phyloP scores from a whole-genome alignment of 2,329 filamentous ascomycete genomes.

The Arthrobotrys iridis region DNA sequence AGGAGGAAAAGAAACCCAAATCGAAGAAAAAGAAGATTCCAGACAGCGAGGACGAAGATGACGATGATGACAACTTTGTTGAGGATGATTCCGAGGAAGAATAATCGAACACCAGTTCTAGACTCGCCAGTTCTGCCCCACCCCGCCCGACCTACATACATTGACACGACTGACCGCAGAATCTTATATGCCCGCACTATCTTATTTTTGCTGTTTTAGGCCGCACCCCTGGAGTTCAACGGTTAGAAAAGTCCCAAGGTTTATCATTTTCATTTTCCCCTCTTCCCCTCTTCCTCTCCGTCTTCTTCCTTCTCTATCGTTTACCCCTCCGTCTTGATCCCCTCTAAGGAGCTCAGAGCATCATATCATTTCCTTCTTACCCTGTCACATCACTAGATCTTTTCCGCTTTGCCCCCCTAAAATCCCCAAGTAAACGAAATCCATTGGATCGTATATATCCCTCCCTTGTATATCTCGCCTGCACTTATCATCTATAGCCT shows the following conservation, averaged over 20 bases:
- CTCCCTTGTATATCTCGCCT: neutral
- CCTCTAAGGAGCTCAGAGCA: neutral
- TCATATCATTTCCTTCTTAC: neutral
- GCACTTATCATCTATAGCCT: neutral
- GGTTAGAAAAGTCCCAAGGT: conserved; percentile 9
- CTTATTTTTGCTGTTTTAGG: no score
- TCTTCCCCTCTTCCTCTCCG: neutral
- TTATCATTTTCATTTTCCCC: neutral
- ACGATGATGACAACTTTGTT: conserved; percentile 46
- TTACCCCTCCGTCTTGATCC: neutral
- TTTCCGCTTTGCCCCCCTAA: no score
- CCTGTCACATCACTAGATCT: neutral
- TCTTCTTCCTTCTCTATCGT: no score
- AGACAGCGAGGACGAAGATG: conserved; percentile 60
- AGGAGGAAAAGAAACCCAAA: conserved; percentile 53
- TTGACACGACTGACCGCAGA: conserved; percentile 15
- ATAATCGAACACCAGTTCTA: neutral
- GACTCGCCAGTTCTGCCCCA: neutral
- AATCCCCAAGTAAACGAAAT: no score
- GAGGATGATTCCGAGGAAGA: conserved; percentile 57
- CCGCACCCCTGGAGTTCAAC: neutral
- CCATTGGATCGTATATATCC: conserved; percentile 2
- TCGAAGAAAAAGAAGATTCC: conserved; percentile 60
- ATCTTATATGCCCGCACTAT: conserved; percentile 4
- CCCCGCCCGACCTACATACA: conserved; percentile 9